phyloP scores from a whole-genome alignment of 2,329 filamentous ascomycete species.

The Fusarium foetens region DNA sequence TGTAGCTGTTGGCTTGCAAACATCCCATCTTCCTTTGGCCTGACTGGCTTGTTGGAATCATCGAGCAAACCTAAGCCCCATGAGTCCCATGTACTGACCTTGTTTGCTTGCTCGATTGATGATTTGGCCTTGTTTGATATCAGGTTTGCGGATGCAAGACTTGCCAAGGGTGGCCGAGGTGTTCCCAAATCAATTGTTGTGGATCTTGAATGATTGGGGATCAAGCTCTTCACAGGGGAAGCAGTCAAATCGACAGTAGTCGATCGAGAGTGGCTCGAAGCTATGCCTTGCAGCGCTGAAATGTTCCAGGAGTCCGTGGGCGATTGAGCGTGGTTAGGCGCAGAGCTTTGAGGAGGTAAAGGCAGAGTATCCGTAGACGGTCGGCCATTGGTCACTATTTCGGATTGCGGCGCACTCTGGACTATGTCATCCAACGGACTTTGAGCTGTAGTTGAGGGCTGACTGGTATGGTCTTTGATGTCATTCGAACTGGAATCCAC shows the following conservation, averaged over 20 bases:
- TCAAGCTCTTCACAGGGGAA: constrained; percentile 13
- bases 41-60: constrained; percentile 14
- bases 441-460: constrained; percentile 16
- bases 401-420: neutral
- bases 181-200: constrained; percentile 28
- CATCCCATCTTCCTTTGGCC: constrained; percentile 9
- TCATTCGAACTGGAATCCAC: neutral
- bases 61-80: constrained; percentile 33
- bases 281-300: constrained; percentile 1
- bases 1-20: constrained; percentile 4
- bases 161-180: constrained; percentile 26
- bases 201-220: constrained; percentile 25
- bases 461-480: constrained; percentile 5
- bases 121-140: constrained; percentile 15
- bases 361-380: constrained; percentile 20
- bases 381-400: neutral
- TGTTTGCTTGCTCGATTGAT: constrained; percentile 16
- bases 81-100: constrained; percentile 33
- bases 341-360: constrained; percentile 2
- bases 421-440: constrained; percentile 14
- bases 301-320: neutral
- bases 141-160: constrained; percentile 11
- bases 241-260: constrained; percentile 28
- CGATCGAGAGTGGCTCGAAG: constrained; percentile 30
- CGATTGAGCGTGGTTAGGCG: neutral